These are phyloP conservation scores for Aureobasidium sp. DNA, from an alignment of 2,329 filamentous ascomycete genomes.

Conservation along the genomic window DNA sequence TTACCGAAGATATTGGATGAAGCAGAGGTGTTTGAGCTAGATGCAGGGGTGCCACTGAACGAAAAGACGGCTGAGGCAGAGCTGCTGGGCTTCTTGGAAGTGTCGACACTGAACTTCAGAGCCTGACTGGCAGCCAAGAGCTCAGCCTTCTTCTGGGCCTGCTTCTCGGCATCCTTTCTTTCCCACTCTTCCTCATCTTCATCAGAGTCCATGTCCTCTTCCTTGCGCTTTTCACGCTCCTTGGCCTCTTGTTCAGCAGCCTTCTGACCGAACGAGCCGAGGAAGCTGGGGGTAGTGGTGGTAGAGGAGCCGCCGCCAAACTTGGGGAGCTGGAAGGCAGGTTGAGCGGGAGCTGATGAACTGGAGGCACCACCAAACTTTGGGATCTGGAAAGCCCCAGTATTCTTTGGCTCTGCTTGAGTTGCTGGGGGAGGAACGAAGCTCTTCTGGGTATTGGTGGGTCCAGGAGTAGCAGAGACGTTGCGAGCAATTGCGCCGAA, in stretches of 20 bases:
- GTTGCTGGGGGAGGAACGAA: not conserved
- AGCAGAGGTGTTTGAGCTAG: not conserved
- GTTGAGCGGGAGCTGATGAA: not conserved
- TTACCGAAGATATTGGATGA: conserved; percentile 12
- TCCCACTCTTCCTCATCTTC: conserved; percentile 47
- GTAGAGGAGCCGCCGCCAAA: conserved; percentile 2
- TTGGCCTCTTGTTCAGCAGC: conserved; percentile 36
- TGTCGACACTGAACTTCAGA: conserved; percentile 21
- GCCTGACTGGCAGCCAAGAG: conserved; percentile 33
- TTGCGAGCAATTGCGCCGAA: conserved; percentile 15
- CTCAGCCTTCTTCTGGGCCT: conserved; percentile 39
- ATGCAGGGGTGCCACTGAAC: conserved; percentile 18
- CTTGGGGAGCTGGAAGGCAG: conserved; percentile 28
- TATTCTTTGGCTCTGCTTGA: not conserved
- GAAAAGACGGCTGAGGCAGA: conserved; percentile 17
- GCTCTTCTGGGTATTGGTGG: not conserved
- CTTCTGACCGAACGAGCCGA: conserved; percentile 35
- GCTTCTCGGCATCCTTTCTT: conserved; percentile 39
- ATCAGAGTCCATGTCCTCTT: conserved; percentile 46
- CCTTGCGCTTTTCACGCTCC: conserved; percentile 43
- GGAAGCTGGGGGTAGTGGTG: conserved; percentile 28
- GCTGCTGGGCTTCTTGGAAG: conserved; percentile 24
- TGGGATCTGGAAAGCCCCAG: not conserved
- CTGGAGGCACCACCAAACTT: not conserved
- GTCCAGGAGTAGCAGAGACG: not conserved